These are phyloP conservation scores for Candida morakotiae DNA, from an alignment of 805 yeast species.

Conservation along the genomic window DNA sequence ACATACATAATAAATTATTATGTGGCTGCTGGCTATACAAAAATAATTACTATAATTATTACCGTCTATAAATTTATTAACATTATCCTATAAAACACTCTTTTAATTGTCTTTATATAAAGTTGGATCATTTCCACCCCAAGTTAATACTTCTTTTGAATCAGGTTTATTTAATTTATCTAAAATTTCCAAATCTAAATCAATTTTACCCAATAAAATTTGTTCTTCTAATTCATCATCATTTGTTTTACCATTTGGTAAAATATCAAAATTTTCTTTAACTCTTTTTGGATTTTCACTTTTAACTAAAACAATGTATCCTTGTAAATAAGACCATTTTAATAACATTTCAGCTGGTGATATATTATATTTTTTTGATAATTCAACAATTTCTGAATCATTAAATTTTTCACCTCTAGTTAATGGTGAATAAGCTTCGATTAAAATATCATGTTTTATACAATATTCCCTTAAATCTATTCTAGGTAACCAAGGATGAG, in stretches of 20 bases:
- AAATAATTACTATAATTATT: no score
- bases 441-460: constrained; percentile 47
- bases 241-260: constrained; percentile 19
- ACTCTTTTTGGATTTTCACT: constrained; percentile 52
- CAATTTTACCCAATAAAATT: constrained; percentile 32
- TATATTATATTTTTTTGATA: constrained; percentile 48
- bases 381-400: constrained; percentile 47
- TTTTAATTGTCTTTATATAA: constrained; percentile 11
- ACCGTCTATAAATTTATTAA: no score
- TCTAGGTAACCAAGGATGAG: constrained; percentile 44
- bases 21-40: no score
- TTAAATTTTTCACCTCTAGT: constrained; percentile 55
- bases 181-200: constrained; percentile 35
- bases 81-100: no score
- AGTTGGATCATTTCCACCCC: constrained; percentile 33
- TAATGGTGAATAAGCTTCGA: constrained; percentile 81
- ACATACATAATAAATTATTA: no score
- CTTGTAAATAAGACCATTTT: constrained; percentile 72
- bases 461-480: constrained; percentile 62
- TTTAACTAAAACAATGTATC: constrained; percentile 69
- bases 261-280: constrained; percentile 51
- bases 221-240: constrained; percentile 20
- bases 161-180: constrained; percentile 32
- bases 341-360: constrained; percentile 61
- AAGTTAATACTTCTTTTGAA: constrained; percentile 29